These are phyloP conservation scores for Penicillium cataractarum DNA, from an alignment of 495 filamentous ascomycete genomes.

Conservation along the genomic window DNA sequence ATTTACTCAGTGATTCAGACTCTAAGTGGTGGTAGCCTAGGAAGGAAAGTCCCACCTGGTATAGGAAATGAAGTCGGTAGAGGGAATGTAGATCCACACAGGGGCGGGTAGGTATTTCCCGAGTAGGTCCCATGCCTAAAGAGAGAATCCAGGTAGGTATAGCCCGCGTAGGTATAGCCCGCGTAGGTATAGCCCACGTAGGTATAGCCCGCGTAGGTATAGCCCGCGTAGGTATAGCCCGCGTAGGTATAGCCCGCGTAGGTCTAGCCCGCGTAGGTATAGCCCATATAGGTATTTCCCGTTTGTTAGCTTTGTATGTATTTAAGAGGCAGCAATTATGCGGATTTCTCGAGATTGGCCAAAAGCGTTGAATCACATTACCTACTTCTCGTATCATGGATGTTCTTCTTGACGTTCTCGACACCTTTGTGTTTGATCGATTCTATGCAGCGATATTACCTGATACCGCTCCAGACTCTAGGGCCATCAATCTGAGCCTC, in stretches of 20 bases:
- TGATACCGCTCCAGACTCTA: constrained; percentile 37
- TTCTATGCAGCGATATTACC: constrained; percentile 68
- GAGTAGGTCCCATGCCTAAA: too few relatives aligned
- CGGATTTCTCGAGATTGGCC: background rate
- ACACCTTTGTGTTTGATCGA: constrained; percentile 71
- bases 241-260: background rate
- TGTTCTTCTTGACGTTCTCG: constrained; percentile 71
- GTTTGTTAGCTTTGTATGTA: background rate
- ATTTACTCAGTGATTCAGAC: too few relatives aligned
- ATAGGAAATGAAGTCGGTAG: too few relatives aligned
- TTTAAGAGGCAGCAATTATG: constrained; percentile 1
- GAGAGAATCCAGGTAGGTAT: too few relatives aligned
- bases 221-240: background rate
- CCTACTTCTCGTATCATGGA: constrained; percentile 62
- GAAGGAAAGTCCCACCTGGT: too few relatives aligned
- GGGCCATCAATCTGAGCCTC: constrained; percentile 11
- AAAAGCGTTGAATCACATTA: background rate
- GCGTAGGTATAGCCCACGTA: too few relatives aligned
- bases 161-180: too few relatives aligned
- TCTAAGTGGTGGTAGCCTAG: too few relatives aligned
- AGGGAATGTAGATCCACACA: too few relatives aligned
- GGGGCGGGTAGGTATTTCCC: too few relatives aligned
- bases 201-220: constrained; percentile 4
- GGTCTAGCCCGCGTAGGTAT: constrained; percentile 16
- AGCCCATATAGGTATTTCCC: constrained; percentile 21